Conservation (phyloP, 169 alveolate species). For the Hepatocystis sp. region DNA sequence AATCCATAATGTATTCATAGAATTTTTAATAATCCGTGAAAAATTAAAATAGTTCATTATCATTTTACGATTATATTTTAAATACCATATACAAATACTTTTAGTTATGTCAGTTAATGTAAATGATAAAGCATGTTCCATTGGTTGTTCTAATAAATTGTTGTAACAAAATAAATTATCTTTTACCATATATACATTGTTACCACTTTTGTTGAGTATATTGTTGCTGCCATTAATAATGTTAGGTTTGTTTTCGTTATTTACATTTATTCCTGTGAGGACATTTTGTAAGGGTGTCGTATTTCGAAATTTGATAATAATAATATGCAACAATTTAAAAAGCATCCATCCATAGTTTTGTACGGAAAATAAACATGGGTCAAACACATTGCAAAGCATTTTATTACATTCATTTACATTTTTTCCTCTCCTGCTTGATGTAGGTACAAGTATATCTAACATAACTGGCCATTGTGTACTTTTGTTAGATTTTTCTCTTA, state of each 20-base stretch:
- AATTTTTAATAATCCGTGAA: constrained; percentile 64
- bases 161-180: constrained; percentile 49
- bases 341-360: constrained; percentile 82
- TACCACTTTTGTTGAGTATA: neutral
- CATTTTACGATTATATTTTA: constrained; percentile 45
- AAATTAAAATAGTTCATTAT: constrained; percentile 63
- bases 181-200: constrained; percentile 24
- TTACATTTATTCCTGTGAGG: constrained; percentile 24
- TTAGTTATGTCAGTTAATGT: constrained; percentile 72
- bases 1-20: constrained; percentile 79
- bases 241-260: constrained; percentile 8
- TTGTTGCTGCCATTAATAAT: neutral
- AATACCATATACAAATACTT: constrained; percentile 70
- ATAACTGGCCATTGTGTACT: constrained; percentile 79
- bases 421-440: constrained; percentile 70
- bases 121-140: constrained; percentile 60
- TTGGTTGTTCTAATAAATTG: constrained; percentile 46
- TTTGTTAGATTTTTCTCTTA: constrained; percentile 53
- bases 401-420: constrained; percentile 34
- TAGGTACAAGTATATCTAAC: constrained; percentile 77
- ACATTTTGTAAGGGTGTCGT: constrained; percentile 45
- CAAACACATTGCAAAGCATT: constrained; percentile 37
- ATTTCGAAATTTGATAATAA: constrained; percentile 69
- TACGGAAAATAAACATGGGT: constrained; percentile 74
- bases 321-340: constrained; percentile 76